These are phyloP conservation scores for Verticillium nonalfalfae DNA, from an alignment of 2,329 filamentous ascomycete genomes.

Conservation along the genomic window DNA sequence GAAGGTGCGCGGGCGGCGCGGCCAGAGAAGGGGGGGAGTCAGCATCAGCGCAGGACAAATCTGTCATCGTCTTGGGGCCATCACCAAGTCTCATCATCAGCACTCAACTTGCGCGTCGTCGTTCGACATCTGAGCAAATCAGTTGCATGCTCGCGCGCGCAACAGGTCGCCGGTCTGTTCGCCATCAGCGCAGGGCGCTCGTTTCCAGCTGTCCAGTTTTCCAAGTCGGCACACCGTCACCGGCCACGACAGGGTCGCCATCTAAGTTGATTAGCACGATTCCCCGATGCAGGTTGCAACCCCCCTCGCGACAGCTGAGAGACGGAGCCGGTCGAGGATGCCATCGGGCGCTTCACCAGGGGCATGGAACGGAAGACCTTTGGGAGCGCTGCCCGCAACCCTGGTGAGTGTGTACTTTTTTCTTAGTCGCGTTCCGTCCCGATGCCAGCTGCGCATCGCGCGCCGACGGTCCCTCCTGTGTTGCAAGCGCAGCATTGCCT, in stretches of 20 bases:
- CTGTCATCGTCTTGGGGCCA: neutral
- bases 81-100: neutral
- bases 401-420: neutral
- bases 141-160: neutral
- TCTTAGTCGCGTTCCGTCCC: neutral
- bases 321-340: neutral
- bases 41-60: neutral
- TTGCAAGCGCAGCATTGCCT: neutral
- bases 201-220: neutral
- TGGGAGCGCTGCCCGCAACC: neutral
- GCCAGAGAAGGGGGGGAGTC: neutral
- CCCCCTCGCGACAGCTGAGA: neutral
- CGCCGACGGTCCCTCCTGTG: neutral
- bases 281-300: neutral
- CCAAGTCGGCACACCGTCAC: neutral
- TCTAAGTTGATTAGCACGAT: neutral
- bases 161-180: neutral
- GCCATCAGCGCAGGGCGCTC: neutral
- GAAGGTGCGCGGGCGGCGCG: neutral
- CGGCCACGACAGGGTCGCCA: neutral
- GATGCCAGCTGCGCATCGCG: neutral
- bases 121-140: neutral
- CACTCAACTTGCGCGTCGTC: neutral
- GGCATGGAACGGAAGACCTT: neutral
- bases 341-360: neutral